Evolutionary conservation across 2,329 filamentous ascomycete genomes (phyloP).

Genomic region (Leptosphaerulina australis): DNA sequence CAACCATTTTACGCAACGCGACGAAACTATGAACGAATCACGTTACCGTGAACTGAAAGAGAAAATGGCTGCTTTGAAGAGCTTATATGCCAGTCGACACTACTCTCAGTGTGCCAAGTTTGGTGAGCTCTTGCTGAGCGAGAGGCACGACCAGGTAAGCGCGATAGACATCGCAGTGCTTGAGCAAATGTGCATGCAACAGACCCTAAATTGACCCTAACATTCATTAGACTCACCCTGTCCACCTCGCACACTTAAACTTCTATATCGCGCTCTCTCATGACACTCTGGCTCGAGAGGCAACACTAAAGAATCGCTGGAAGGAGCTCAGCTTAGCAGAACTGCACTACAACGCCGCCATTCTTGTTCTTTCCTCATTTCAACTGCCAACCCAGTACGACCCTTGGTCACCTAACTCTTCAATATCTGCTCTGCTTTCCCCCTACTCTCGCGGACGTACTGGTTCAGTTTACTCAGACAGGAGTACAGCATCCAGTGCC

Average conservation of each 20-base stretch:
- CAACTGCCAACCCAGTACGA: neutral
- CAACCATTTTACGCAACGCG: neutral
- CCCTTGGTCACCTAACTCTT: constrained; percentile 7
- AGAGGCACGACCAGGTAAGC: constrained; percentile 32
- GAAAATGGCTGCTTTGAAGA: constrained; percentile 38
- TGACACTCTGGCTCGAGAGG: constrained; percentile 46
- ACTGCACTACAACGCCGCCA: constrained; percentile 42
- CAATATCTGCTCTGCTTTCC: neutral
- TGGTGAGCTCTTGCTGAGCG: constrained; percentile 32
- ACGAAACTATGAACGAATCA: constrained; percentile 9
- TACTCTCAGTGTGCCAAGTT: constrained; percentile 46
- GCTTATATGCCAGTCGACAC: constrained; percentile 42
- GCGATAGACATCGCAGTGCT: neutral
- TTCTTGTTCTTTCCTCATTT: constrained; percentile 12
- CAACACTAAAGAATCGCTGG: constrained; percentile 39
- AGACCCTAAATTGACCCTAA: neutral
- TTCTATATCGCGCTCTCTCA: constrained; percentile 49
- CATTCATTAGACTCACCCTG: constrained; percentile 38
- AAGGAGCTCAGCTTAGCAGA: constrained; percentile 44
- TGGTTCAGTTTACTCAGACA: constrained; percentile 8
- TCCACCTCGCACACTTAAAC: constrained; percentile 44
- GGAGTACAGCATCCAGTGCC: constrained; percentile 30
- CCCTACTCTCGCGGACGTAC: constrained; percentile 4
- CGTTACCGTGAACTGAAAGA: constrained; percentile 30
- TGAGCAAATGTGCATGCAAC: neutral